These are phyloP conservation scores for Daphne laureola DNA, from an alignment of 441 rosid species.

Conservation along the genomic window DNA sequence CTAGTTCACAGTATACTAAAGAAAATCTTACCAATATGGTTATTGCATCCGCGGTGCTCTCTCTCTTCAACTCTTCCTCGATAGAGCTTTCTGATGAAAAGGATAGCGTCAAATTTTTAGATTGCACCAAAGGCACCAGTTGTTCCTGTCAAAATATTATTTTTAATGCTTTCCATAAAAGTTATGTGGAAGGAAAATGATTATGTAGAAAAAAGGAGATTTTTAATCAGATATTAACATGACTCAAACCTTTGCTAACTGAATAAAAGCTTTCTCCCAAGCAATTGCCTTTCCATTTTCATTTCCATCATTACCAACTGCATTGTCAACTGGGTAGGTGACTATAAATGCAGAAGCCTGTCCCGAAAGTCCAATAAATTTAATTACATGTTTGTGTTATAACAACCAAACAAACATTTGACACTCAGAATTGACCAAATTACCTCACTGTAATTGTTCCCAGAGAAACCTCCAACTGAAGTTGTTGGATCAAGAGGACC, in stretches of 20 bases:
- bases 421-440: conserved; percentile 18
- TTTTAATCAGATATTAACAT: conserved; percentile 5
- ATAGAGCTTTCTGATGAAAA: conserved; percentile 97
- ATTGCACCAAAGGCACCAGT: conserved; percentile 68
- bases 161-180: conserved; percentile 9
- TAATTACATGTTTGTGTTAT: conserved; percentile 13
- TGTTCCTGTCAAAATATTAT: conserved; percentile 49
- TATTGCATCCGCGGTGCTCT: conserved; percentile 92
- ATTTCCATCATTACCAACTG: conserved; percentile 52
- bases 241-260: conserved; percentile 66
- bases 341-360: conserved; percentile 96
- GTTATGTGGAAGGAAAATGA: conserved; percentile 2
- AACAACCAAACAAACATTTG: conserved; percentile 11
- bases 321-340: conserved; percentile 92
- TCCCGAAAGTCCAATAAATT: conserved; percentile 15
- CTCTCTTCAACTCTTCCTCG: conserved; percentile 96
- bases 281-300: conserved; percentile 71
- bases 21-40: conserved; percentile 64
- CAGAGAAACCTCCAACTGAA: conserved; percentile 87
- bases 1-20: not conserved
- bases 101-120: conserved; percentile 66
- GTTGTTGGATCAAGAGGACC: conserved; percentile 98
- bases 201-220: conserved; percentile 5
- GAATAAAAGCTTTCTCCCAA: conserved; percentile 98
- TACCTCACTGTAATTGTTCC: conserved; percentile 89